phyloP scores from a whole-genome alignment of 208 protist species.

The Leishmania lainsoni region DNA sequence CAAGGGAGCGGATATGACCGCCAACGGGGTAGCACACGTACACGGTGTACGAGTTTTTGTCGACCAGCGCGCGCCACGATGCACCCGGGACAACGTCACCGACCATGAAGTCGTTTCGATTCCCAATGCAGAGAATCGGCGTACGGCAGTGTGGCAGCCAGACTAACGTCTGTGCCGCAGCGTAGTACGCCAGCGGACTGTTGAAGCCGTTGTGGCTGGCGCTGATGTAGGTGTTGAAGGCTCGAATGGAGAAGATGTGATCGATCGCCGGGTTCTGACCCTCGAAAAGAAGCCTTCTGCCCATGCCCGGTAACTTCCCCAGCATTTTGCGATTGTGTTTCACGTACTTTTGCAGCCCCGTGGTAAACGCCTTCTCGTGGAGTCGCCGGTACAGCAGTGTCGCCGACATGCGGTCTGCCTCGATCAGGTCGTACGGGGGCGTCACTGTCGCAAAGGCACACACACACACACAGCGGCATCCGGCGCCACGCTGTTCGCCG shows the following conservation, averaged over 20 bases:
- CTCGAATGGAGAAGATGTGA: slow-evolving; percentile 25
- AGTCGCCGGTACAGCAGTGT: slow-evolving; percentile 19
- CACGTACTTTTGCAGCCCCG: slow-evolving; percentile 39
- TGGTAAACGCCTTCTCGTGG: slow-evolving; percentile 36
- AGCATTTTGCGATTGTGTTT: slow-evolving; percentile 52
- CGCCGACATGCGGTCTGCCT: slow-evolving; percentile 27
- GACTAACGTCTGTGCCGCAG: slow-evolving; percentile 39
- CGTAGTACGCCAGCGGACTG: slow-evolving; percentile 46
- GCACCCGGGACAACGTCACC: slow-evolving; percentile 27
- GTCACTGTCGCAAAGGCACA: slow-evolving; percentile 46
- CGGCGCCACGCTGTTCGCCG: slow-evolving; percentile 10
- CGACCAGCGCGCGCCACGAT: slow-evolving; percentile 36
- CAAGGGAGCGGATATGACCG: slow-evolving; percentile 68
- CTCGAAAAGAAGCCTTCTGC: slow-evolving; percentile 37
- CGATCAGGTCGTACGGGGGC: slow-evolving; percentile 51
- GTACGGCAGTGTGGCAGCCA: slow-evolving; percentile 34
- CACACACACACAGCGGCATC: slow-evolving; percentile 4
- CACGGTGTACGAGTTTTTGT: slow-evolving; percentile 26
- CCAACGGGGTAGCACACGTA: slow-evolving; percentile 57
- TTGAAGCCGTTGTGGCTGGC: slow-evolving; percentile 56
- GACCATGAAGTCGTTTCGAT: slow-evolving; percentile 54
- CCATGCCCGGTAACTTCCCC: slow-evolving; percentile 34
- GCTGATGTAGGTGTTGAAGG: slow-evolving; percentile 53
- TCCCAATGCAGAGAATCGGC: slow-evolving; percentile 52
- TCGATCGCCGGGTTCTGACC: slow-evolving; percentile 22